A percentile compares a stretch with the other conserved stretches of the same genome.
phyloP scores from a whole-genome alignment of 2,329 filamentous ascomycete species.

The Botrytis paeoniae region DNA sequence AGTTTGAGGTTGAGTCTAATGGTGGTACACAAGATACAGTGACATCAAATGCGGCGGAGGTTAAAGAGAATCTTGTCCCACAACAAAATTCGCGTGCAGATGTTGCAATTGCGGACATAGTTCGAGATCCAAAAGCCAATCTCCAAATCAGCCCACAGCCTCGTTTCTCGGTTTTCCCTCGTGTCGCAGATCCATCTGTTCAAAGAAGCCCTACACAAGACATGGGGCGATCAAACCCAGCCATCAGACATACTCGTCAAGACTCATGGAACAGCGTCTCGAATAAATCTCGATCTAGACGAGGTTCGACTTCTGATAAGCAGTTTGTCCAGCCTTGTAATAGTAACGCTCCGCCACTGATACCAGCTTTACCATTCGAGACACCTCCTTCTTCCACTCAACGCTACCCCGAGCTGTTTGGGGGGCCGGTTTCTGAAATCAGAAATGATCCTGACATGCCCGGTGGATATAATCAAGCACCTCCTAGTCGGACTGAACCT shows the following conservation, averaged over 20 bases:
- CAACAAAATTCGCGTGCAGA: neutral
- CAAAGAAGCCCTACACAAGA: neutral
- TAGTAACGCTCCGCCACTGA: slow-evolving; percentile 10
- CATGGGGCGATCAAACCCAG: neutral
- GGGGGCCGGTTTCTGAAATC: slow-evolving; percentile 31
- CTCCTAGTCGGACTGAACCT: slow-evolving; percentile 34
- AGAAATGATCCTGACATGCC: slow-evolving; percentile 31
- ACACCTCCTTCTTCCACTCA: slow-evolving; percentile 52
- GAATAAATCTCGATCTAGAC: neutral
- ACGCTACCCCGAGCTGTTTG: slow-evolving; percentile 50
- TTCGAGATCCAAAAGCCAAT: neutral
- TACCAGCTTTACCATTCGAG: slow-evolving; percentile 34
- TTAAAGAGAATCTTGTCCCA: neutral
- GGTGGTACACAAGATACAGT: neutral
- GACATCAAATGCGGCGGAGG: neutral
- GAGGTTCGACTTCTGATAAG: slow-evolving; percentile 11
- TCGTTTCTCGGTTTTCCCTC: slow-evolving; percentile 10
- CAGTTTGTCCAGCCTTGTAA: neutral
- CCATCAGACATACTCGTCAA: neutral
- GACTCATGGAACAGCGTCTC: neutral
- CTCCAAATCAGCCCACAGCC: neutral
- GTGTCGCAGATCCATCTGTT: neutral
- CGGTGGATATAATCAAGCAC: slow-evolving; percentile 33
- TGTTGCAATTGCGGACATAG: neutral
- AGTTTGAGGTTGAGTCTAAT: neutral